These are phyloP conservation scores for Penicillium waksmanii DNA, from an alignment of 495 filamentous ascomycete genomes.

Conservation along the genomic window DNA sequence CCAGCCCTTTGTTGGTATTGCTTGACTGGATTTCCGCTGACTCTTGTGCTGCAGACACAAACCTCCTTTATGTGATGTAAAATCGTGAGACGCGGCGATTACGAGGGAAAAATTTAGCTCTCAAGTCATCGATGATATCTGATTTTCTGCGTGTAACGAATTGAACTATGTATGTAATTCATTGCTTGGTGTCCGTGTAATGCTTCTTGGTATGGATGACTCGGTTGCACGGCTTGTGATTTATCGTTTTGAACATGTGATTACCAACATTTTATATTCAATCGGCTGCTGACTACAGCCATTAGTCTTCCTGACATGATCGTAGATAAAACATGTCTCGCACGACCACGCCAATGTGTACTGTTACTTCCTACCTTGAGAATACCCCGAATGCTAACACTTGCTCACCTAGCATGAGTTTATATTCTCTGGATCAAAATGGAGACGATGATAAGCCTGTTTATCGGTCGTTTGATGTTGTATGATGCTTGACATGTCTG, in stretches of 20 bases:
- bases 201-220: constrained; percentile 15
- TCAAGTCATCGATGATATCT: constrained; percentile 7
- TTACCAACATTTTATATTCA: constrained; percentile 10
- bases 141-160: constrained; percentile 16
- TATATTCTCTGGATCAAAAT: neutral
- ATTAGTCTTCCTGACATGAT: constrained; percentile 26
- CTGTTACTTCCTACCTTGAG: neutral
- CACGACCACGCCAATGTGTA: too few relatives aligned
- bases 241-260: constrained; percentile 20
- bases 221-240: constrained; percentile 22
- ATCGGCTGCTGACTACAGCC: constrained; percentile 10
- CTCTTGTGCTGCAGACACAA: constrained; percentile 53
- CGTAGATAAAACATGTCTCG: neutral
- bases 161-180: constrained; percentile 29
- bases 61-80: constrained; percentile 70
- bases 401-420: too few relatives aligned
- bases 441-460: too few relatives aligned
- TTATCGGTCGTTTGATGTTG: neutral
- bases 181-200: constrained; percentile 23
- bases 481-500: neutral
- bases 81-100: constrained; percentile 8
- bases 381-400: neutral
- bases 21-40: neutral
- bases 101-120: neutral
- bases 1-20: neutral